Evolutionary conservation across 208 protist species (phyloP), one percentile per base, ranked within the genome.

Genomic region (Leishmania turanica): DNA sequence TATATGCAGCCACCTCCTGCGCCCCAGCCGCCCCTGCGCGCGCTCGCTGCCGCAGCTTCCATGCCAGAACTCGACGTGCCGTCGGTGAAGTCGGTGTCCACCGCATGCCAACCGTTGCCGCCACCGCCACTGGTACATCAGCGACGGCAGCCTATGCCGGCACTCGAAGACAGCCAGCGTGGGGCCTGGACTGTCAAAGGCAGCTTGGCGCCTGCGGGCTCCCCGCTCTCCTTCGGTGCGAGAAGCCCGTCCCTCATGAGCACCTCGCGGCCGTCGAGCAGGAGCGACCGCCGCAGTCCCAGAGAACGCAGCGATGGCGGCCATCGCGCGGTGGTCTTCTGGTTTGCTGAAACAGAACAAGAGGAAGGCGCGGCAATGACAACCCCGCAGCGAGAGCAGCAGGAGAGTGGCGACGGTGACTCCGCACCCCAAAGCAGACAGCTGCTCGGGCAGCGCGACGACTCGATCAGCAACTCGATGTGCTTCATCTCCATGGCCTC

Each of bases 401-500:
- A 54, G 17, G 7, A 21, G 27, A 62, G 37, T 58, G 37, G 47
- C 15, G 79, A 72, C 3, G 37, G 31, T 8, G 47, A 68, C 31
- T 40, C 37, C 31, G 3, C 15, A 49, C 66, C 45, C 79, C 11
- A 76, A 11, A 51, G 64, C 54, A 11, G 15, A 34, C 42, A 49
- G 37, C 27, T 3, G 24, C 13, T 73, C 42, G 21, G 27, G 45
- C 40, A 77, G 56, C 40, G 17, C 51, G 19, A 65, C 74, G 0
- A 51, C 53, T 66, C 21, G 17, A 24, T 34, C 37, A 31, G 31
- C 37, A 2, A 2, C 21, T 80, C 81, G 21, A 77, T 70, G 58
- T 68, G 37, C 54, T 79, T 68, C 60, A 45, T 78, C 13, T 77
- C 81, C 37, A 68, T 78, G 11, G 62, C 47, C 0, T 81, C 81